Conservation (phyloP, 73 alveolate species). For the Symbiodinium pilosum region DNA sequence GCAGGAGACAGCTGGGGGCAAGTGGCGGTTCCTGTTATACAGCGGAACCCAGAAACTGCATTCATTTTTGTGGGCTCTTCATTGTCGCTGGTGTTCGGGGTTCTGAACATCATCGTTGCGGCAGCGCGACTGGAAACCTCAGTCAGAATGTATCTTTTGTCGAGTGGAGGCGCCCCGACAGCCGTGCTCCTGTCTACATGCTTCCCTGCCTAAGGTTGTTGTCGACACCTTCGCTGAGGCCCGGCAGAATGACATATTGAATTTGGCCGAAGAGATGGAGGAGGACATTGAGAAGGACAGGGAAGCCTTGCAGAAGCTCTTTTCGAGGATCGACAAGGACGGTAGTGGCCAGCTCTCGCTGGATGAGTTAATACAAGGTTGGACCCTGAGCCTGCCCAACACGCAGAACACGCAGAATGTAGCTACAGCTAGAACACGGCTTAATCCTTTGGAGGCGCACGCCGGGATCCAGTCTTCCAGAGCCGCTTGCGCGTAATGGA, state of each 20-base stretch:
- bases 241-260: not conserved
- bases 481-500: not conserved
- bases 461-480: constrained; percentile 1
- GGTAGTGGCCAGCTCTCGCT: not conserved
- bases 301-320: not conserved
- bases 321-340: not conserved
- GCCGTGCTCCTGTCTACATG: no score
- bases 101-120: not conserved
- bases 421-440: no score
- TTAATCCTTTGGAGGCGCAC: not conserved
- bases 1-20: constrained; percentile 5
- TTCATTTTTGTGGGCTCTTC: not conserved
- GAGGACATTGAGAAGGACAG: not conserved
- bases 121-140: not conserved
- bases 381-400: no score
- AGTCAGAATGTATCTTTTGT: not conserved
- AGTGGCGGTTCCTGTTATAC: not conserved
- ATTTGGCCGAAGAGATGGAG: not conserved
- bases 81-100: not conserved
- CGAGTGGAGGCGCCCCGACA: no score
- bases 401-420: no score
- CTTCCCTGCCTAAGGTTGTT: not conserved
- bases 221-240: constrained; percentile 15
- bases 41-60: not conserved
- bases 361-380: not conserved